phyloP scores from a whole-genome alignment of 2,329 filamentous ascomycete genomes.

The Aspergillus costaricaensis region DNA sequence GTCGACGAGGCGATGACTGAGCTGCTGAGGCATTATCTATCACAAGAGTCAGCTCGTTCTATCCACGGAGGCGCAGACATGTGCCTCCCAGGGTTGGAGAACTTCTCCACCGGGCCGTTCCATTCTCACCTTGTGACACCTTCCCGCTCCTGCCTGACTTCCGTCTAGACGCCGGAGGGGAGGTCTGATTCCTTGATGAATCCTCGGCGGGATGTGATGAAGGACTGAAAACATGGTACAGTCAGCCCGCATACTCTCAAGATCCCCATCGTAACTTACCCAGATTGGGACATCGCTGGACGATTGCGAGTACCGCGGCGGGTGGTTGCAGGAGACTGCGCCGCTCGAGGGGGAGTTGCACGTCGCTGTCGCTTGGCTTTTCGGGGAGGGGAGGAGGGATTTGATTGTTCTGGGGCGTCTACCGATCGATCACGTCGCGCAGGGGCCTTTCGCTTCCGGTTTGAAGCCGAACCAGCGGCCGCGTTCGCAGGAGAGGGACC shows the following conservation, averaged over 20 bases:
- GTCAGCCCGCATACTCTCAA: conserved; percentile 7
- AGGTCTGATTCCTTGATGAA: conserved; percentile 54
- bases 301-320: conserved; percentile 44
- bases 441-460: conserved; percentile 76
- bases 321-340: conserved; percentile 43
- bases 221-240: conserved; percentile 49
- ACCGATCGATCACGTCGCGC: conserved; percentile 51
- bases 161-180: conserved; percentile 67
- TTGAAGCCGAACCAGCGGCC: conserved; percentile 50
- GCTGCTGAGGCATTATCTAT: conserved; percentile 38
- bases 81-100: background rate
- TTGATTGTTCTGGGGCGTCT: conserved; percentile 38
- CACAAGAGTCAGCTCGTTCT: conserved; percentile 9
- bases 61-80: background rate
- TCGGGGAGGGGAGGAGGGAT: conserved; percentile 47
- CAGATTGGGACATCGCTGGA: conserved; percentile 45
- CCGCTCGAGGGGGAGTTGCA: conserved; percentile 48
- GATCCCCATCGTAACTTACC: conserved; percentile 34
- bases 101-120: background rate
- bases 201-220: conserved; percentile 67
- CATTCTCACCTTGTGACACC: conserved; percentile 52
- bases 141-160: conserved; percentile 75
- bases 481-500: conserved; percentile 40
- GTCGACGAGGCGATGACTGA: conserved; percentile 45
- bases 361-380: conserved; percentile 73